Evolutionary conservation across 257 asterid species (phyloP), one percentile per base, ranked within the genome.

Genomic region (Nemophila menziesii): DNA sequence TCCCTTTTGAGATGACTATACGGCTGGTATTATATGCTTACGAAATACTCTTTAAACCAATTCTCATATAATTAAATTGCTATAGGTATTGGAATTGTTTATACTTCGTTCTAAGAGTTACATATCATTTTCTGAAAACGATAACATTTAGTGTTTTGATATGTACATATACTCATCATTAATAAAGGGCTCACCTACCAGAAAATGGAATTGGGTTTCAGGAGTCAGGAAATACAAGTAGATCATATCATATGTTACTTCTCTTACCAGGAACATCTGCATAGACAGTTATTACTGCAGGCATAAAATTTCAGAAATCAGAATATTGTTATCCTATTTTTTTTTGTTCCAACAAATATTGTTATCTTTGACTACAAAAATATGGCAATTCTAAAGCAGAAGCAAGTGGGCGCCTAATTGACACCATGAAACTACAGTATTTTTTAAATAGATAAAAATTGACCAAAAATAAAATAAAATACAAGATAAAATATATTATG

Each of bases 271-370:
- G 40, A 56, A n/a, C 24, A 2, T 42, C 22, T 39, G 55, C 44
- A 39, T 15, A 37, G 33, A 51, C 47, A 66, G 65, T 52, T 52
- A 55, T 48, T 37, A 20, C 5, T 11, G 56, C 65, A 52, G 51
- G 53, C 15, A 29, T 40, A 49, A 39, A 19, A 39, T 22, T 40
- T 24, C 22, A 42, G 33, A 7, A 4, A 40, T 39, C 33, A 48
- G 33, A 61, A 55, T 62, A 29, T 60, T 26, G 39, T 44, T 24
- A 53, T 63, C 68, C 59, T 43, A 26, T n/a, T n/a, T n/a, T n/a
- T n/a, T n/a, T n/a, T n/a, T n/a, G n/a, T n/a, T n/a, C n/a, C n/a
- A n/a, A n/a, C n/a, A n/a, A n/a, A n/a, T n/a, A n/a, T n/a, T n/a
- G n/a, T n/a, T n/a, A n/a, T n/a, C n/a, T n/a, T n/a, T 8, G 4